Percentiles rank a stretch among this genome's conserved stretches.
phyloP scores from a whole-genome alignment of 2,329 filamentous ascomycete genomes.

The Stachybotrys echinatus region DNA sequence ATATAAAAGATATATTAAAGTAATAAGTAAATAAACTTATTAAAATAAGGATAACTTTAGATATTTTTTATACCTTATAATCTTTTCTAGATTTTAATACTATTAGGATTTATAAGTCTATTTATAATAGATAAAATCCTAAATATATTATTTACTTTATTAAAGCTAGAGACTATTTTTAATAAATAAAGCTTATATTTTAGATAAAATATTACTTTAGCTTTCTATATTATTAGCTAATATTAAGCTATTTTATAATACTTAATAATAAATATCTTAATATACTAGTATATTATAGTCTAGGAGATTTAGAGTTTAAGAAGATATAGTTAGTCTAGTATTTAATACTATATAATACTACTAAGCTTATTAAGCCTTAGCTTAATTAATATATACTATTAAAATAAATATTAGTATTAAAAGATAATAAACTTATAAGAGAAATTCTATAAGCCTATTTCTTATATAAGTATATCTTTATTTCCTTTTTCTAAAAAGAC shows the following conservation, averaged over 20 bases:
- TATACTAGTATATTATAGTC: neutral
- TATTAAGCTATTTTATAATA: conserved; percentile 17
- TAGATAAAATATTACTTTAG: conserved; percentile 27
- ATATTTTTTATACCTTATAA: neutral
- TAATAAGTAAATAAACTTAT: no score
- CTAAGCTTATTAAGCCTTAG: conserved; percentile 20
- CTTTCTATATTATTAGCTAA: conserved; percentile 24
- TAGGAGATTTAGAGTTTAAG: neutral
- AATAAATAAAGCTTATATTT: conserved; percentile 25
- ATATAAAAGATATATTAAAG: no score
- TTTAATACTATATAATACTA: conserved; percentile 25
- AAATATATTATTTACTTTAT: conserved; percentile 23
- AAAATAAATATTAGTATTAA: conserved; percentile 24
- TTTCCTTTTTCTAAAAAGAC: conserved; percentile 26
- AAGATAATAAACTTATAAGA: conserved; percentile 23
- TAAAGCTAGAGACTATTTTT: conserved; percentile 24
- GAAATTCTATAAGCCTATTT: conserved; percentile 17
- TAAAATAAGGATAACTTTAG: no score
- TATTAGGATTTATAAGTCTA: neutral
- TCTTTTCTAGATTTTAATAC: neutral
- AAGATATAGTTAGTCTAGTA: conserved; percentile 7
- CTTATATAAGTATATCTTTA: conserved; percentile 24
- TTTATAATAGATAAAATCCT: conserved; percentile 11
- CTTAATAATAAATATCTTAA: conserved; percentile 14
- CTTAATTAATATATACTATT: conserved; percentile 21